These are phyloP conservation scores for Botrytis squamosa DNA, from an alignment of 2,329 filamentous ascomycete species.

Conservation along the genomic window DNA sequence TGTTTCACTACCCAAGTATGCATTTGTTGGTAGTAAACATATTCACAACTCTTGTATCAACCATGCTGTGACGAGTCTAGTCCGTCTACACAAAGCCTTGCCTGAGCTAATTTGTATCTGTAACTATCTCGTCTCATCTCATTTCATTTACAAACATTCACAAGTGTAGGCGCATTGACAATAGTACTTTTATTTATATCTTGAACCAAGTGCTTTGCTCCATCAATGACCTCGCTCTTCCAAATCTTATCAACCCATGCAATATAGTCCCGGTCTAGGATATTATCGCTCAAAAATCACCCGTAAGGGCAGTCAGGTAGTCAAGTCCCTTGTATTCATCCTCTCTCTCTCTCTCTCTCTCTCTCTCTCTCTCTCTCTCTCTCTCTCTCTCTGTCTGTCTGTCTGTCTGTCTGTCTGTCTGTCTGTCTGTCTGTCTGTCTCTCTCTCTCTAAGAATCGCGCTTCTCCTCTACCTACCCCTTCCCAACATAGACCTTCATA, in stretches of 20 bases:
- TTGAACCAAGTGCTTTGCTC: not conserved
- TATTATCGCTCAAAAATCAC: not conserved
- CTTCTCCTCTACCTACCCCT: not conserved
- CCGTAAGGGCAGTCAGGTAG: not conserved
- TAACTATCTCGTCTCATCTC: not conserved
- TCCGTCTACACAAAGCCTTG: not conserved
- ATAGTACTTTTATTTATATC: not conserved
- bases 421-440: not conserved
- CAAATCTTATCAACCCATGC: conserved; percentile 5
- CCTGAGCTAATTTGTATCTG: not conserved
- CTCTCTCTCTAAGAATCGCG: not conserved
- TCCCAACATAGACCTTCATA: not conserved
- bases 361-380: conserved; percentile 19
- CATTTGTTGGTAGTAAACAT: too few species aligned
- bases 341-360: conserved; percentile 23
- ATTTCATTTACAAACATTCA: not conserved
- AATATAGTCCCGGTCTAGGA: not conserved
- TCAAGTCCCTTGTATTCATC: not conserved
- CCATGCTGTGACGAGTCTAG: not conserved
- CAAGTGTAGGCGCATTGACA: not conserved
- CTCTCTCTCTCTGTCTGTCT: too few species aligned
- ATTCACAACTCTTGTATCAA: not conserved
- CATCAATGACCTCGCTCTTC: conserved; percentile 2
- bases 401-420: too few species aligned
- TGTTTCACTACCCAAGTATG: not conserved